Base-by-base conservation (phyloP, 805 yeast species). In the Yamadazyma paraphyllophila region DNA sequence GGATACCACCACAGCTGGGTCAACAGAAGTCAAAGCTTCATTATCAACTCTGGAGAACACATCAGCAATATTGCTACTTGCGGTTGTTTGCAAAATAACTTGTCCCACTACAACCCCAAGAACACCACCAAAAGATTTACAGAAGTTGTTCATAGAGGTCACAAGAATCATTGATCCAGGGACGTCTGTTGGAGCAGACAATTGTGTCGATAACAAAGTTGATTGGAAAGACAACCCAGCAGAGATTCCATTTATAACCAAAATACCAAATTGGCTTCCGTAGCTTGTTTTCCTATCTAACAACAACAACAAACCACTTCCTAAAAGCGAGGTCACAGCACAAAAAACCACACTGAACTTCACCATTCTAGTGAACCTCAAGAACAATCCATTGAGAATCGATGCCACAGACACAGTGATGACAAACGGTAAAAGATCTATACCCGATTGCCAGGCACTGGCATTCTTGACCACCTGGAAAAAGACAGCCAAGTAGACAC, bases 391-490 rank as follows among this genome's bases (percentile, higher is more conserved):
- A 39, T 61, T 65, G 36, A 49, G 39, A 4, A 63, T 57, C 2
- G 74, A 62, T 0, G 69, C 40, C 11, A 70, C 8, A 1, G 71
- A 57, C 2, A 69, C 71, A 3, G 67, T 43, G 24, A 68, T 43
- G 16, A 69, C 60, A 44, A 66, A 47, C 1, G 75, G 74, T 12
- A 70, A 53, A 46, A 68, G 47, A 52, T 65, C 63, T 15, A 70
- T 53, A 14, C 74, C 74, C 2, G 73, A 67, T 41, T 60, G 56
- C 63, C 62, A 68, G 2, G 71, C 65, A 3, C 63, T 46, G 9
- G 64, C 65, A 45, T 63, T 52, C 43, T 55, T 59, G n/a, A 69
- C 60, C 24, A 70, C 69, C 53, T 69, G 75, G 52, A 69, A 69
- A 48, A 65, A 69, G 16, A 69, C 58, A 14, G 74, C 68, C 17